Conservation (phyloP, 139 green algal genomes). For the Picochlorum sp. region DNA sequence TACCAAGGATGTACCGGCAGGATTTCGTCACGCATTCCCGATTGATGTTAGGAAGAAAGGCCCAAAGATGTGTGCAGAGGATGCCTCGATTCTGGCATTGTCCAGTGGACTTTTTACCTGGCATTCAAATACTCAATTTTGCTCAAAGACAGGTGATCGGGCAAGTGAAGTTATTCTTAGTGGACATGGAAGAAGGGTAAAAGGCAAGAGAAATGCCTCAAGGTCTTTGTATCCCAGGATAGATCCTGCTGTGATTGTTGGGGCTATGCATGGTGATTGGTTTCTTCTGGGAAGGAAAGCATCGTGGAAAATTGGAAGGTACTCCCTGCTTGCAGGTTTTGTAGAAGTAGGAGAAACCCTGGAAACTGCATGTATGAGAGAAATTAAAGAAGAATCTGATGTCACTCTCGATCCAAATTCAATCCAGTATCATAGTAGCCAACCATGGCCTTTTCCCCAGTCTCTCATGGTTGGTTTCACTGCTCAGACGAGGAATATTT, state of each 20-base stretch:
- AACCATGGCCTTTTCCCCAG: constrained; percentile 84
- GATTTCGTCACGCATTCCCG: background rate
- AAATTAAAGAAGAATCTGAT: constrained; percentile 65
- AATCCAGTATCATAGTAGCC: constrained; percentile 51
- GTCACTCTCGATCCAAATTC: constrained; percentile 27
- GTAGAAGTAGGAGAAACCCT: constrained; percentile 73
- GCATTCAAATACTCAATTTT: constrained; percentile 32
- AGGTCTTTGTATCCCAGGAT: constrained; percentile 48
- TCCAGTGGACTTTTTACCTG: constrained; percentile 39
- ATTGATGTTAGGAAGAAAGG: constrained; percentile 35
- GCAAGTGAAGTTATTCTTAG: background rate
- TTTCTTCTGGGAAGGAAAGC: constrained; percentile 63
- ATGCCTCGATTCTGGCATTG: constrained; percentile 46
- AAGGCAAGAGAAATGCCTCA: background rate
- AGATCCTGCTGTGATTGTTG: constrained; percentile 70
- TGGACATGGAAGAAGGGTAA: constrained; percentile 5
- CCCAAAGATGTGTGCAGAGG: constrained; percentile 23
- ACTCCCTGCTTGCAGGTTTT: constrained; percentile 59
- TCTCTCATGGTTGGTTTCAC: constrained; percentile 78
- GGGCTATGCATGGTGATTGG: constrained; percentile 46
- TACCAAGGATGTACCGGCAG: background rate
- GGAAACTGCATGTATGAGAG: constrained; percentile 61
- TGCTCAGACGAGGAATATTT: constrained; percentile 7
- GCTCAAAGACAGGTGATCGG: constrained; percentile 17
- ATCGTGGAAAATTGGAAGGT: constrained; percentile 43